Conservation (phyloP, 495 filamentous ascomycete genomes). For the Lophiotrema nucula region DNA sequence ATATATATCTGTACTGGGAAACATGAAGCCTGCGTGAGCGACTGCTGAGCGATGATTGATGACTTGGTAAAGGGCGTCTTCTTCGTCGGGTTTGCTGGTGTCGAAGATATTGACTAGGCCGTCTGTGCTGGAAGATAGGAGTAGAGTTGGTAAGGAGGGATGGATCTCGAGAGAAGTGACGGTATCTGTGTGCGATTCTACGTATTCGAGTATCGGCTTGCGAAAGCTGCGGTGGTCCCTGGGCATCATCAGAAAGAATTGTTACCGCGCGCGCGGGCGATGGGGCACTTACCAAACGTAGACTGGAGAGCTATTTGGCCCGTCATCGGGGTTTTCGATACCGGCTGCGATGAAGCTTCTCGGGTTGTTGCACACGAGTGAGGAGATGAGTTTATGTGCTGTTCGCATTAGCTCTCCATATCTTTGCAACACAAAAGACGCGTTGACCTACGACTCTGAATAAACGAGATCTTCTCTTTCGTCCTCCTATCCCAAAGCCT, state of each 20-base stretch:
- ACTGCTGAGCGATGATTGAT: conserved; percentile 84
- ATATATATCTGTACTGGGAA: conserved; percentile 48
- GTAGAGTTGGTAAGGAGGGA: conserved; percentile 57
- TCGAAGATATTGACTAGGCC: conserved; percentile 85
- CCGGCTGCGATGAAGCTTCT: conserved; percentile 68
- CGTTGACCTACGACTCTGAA: conserved; percentile 25
- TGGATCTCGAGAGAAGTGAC: conserved; percentile 75
- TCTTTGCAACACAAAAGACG: neutral
- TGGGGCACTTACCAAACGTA: conserved; percentile 74
- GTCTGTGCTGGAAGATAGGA: conserved; percentile 90
- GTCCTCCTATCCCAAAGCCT: conserved; percentile 57
- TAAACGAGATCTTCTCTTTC: conserved; percentile 20
- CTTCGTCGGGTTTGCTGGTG: conserved; percentile 59
- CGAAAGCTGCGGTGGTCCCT: conserved; percentile 68
- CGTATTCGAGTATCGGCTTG: conserved; percentile 59
- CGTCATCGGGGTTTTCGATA: conserved; percentile 67
- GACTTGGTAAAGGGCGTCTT: conserved; percentile 80
- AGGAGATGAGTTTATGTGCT: conserved; percentile 56
- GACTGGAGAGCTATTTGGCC: conserved; percentile 63
- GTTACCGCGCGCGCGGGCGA: too few species aligned
- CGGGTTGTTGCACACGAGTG: conserved; percentile 60
- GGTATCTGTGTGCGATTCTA: conserved; percentile 90
- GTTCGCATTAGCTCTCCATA: neutral
- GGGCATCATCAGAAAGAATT: neutral
- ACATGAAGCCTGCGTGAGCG: conserved; percentile 78